A percentile compares a stretch with the other conserved stretches of the same genome.
These are phyloP conservation scores for Fusarium equiseti DNA, from an alignment of 2,329 filamentous ascomycete genomes.

Conservation along the genomic window DNA sequence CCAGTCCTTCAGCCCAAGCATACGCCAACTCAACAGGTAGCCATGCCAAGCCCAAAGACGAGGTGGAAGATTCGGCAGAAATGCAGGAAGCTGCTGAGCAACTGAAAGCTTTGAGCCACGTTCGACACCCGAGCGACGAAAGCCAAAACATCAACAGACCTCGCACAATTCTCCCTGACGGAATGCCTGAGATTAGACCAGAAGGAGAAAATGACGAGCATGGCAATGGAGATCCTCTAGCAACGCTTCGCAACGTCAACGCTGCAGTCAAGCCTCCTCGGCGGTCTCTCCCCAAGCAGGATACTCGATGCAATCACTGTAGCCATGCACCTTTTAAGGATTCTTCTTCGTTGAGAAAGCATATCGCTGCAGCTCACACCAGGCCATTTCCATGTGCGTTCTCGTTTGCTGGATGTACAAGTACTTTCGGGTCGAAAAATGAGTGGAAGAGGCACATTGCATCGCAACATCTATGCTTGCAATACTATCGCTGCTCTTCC, in stretches of 20 bases:
- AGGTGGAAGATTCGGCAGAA: conserved; percentile 72
- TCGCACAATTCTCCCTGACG: conserved; percentile 57
- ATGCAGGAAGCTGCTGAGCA: conserved; percentile 77
- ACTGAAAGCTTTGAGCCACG: conserved; percentile 73
- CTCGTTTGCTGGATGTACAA: conserved; percentile 82
- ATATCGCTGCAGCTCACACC: conserved; percentile 76
- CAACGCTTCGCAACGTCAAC: conserved; percentile 42
- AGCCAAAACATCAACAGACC: conserved; percentile 47
- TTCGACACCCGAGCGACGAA: conserved; percentile 67
- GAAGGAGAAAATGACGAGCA: conserved; percentile 55
- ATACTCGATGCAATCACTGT: conserved; percentile 71
- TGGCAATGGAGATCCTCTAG: conserved; percentile 44
- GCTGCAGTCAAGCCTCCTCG: conserved; percentile 56
- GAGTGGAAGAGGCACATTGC: conserved; percentile 97
- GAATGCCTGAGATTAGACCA: conserved; percentile 50
- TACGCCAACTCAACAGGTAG: conserved; percentile 39
- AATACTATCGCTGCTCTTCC: conserved; percentile 73
- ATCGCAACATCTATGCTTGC: conserved; percentile 84
- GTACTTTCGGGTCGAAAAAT: conserved; percentile 92
- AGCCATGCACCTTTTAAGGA: conserved; percentile 76
- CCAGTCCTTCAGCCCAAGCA: conserved; percentile 45
- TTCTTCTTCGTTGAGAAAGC: conserved; percentile 73
- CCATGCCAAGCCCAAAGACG: conserved; percentile 51
- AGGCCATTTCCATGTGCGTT: conserved; percentile 88
- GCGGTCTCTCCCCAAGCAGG: conserved; percentile 67